Base-by-base conservation (phyloP, 805 yeast genomes). In the Ogataea methylovora region DNA sequence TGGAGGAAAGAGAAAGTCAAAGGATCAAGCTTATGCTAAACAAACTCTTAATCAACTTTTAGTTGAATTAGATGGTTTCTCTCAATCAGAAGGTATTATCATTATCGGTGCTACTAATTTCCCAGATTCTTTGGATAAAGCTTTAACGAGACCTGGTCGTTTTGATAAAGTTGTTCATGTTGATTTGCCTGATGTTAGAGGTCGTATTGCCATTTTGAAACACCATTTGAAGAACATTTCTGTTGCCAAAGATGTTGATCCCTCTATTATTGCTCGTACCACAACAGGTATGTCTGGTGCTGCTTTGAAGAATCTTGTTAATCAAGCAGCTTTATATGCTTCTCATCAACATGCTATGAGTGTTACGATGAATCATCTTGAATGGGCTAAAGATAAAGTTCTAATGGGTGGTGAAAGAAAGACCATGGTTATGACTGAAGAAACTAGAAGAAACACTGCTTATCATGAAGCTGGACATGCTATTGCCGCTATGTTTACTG, bases 391-490 rank as follows among this genome's bases (percentile, higher is more conserved):
- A 60, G 99, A 92, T 61, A 92, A 92, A 63, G 92, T 94, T 37
- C 67, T 94, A 53, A 79, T 92, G 84, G 99, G 99, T 35, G 97
- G 97, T 24, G 99, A 94, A 48, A 83, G 94, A 58, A 85, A 84
- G 63, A 84, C 95, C 18, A 90, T 90, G 97, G 97, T 92, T 26
- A 74, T 92, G 67, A 88, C 98, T 20, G 97, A 92, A 57, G 96
- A 90, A 41, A 75, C 94, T 0, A 76, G 97, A 59, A 77, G 74
- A 48, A 87, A 90, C 44, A 92, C 99, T 13, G 98, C 98, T 2
- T 92, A 79, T 59, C 99, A 92, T 62, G 99, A 92, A 65, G 99
- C 98, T 14, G 99, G 99, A 4, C 99, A 92, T 63, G 98, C 98
- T 4, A 85, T 92, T 38, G 87, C 90, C 84, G 97, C 98, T 9